Conservation (phyloP, 768 basidiomycete species). For the Boletus reticulatus region DNA sequence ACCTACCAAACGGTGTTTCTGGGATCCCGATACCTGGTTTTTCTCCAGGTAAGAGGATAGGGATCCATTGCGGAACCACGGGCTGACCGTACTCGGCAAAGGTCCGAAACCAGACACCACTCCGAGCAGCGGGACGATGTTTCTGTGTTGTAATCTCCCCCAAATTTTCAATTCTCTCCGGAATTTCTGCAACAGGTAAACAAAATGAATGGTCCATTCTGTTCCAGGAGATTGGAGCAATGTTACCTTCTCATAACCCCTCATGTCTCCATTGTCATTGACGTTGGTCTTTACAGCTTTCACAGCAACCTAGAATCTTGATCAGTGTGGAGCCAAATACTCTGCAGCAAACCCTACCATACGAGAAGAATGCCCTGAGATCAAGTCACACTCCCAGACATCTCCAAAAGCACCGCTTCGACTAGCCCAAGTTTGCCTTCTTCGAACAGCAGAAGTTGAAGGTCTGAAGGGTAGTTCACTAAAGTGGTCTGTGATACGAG, state of each 20-base stretch:
- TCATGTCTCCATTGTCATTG: neutral
- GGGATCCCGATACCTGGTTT: neutral
- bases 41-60: constrained; percentile 20
- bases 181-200: constrained; percentile 17
- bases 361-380: neutral
- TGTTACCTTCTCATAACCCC: constrained; percentile 13
- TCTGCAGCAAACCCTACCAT: neutral
- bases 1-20: constrained; percentile 15
- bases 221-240: neutral
- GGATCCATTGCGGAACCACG: constrained; percentile 31
- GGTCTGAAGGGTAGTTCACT: constrained; percentile 6
- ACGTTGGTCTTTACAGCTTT: constrained; percentile 10
- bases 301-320: constrained; percentile 17
- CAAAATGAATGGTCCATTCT: neutral
- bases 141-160: constrained; percentile 14
- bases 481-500: constrained; percentile 1
- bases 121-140: constrained; percentile 33
- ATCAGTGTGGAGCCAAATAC: neutral
- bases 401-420: constrained; percentile 19
- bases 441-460: constrained; percentile 2
- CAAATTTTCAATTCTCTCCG: constrained; percentile 28
- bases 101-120: constrained; percentile 30
- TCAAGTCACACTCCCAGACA: constrained; percentile 24
- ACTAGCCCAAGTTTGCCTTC: constrained; percentile 1
- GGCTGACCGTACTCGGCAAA: constrained; percentile 31